Conservation (phyloP, 192 early-diverging fungal genomes). For the Pilaira anomala region DNA sequence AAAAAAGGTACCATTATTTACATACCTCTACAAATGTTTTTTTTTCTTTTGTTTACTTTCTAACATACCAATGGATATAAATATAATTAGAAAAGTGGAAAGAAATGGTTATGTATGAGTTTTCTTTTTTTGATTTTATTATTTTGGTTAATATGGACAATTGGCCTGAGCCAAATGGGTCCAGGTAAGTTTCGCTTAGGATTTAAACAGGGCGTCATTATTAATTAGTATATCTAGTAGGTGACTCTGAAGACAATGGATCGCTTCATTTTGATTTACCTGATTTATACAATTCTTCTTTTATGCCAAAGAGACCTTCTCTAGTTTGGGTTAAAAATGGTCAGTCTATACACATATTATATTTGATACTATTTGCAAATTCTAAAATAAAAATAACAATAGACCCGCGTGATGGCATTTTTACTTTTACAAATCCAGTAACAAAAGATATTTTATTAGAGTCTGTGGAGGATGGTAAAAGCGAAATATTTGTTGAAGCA, state of each 20-base stretch:
- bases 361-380: conserved; percentile 9
- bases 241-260: conserved; percentile 8
- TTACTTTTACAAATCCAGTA: conserved; percentile 20
- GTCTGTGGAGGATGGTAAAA: conserved; percentile 14
- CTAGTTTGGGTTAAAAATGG: conserved; percentile 28
- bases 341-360: conserved; percentile 7
- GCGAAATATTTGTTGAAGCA: conserved; percentile 25
- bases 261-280: conserved; percentile 19
- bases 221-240: not conserved
- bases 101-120: conserved; percentile 25
- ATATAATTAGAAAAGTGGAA: conserved; percentile 1
- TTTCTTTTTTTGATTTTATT: conserved; percentile 22
- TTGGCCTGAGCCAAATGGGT: conserved; percentile 19
- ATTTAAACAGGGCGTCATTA: not conserved
- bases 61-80: not conserved
- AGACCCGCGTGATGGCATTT: conserved; percentile 25
- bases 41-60: no score
- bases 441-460: conserved; percentile 24
- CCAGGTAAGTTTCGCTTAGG: conserved; percentile 1
- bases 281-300: conserved; percentile 25
- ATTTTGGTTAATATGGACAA: conserved; percentile 31
- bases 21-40: not conserved
- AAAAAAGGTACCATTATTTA: not conserved
- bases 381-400: not conserved
- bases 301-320: conserved; percentile 16